Evolutionary conservation across 345 rosid species (phyloP).

Genomic region (Mercurialis annua): DNA sequence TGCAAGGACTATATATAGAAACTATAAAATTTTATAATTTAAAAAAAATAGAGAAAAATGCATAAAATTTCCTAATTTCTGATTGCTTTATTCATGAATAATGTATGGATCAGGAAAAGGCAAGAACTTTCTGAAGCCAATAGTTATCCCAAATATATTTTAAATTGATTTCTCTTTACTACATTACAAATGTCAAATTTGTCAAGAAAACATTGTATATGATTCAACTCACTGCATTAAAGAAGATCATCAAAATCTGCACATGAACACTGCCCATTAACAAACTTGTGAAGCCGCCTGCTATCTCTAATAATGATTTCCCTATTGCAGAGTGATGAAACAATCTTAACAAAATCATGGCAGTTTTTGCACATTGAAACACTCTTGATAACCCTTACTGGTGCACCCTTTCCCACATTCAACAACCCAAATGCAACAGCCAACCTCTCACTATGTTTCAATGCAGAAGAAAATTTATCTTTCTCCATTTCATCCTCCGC

Average conservation of each 20-base stretch:
- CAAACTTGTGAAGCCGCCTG: conserved; percentile 48
- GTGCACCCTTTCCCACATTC: conserved; percentile 26
- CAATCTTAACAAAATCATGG: conserved; percentile 44
- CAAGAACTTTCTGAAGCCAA: no score
- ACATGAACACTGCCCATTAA: conserved; percentile 43
- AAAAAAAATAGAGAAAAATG: no score
- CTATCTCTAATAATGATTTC: conserved; percentile 47
- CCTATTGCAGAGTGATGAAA: conserved; percentile 34
- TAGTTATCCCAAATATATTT: no score
- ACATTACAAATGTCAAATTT: neutral
- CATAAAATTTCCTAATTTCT: no score
- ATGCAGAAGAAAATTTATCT: conserved; percentile 17
- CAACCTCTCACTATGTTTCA: conserved; percentile 44
- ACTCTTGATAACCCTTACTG: conserved; percentile 39
- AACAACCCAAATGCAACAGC: conserved; percentile 54
- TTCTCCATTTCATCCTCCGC: conserved; percentile 13
- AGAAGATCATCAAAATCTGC: conserved; percentile 36
- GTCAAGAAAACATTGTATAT: neutral
- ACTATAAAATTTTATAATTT: no score
- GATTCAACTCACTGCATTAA: conserved; percentile 5
- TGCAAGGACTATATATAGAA: no score
- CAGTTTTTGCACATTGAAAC: conserved; percentile 41
- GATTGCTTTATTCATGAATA: no score
- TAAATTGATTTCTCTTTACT: no score
- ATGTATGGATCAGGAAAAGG: no score